phyloP scores from a whole-genome alignment of 257 asterid genomes.

The Nicotiana knightiana region DNA sequence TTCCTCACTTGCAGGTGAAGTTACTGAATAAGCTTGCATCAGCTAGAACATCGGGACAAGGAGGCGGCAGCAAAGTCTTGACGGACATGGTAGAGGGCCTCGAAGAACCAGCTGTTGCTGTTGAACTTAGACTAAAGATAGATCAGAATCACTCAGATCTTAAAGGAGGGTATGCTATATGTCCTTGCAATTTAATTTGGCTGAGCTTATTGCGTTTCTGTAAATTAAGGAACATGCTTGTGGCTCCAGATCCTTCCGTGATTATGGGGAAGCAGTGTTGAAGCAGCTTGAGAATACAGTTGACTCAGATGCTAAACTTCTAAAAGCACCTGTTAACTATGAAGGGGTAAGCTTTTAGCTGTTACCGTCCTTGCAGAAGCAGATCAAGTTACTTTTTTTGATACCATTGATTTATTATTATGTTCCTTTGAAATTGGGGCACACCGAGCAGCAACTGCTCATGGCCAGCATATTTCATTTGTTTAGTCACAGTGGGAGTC shows the following conservation, averaged over 20 bases:
- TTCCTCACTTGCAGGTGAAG: slow-evolving; percentile 56
- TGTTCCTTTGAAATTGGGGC: neutral
- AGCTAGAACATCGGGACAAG: slow-evolving; percentile 82
- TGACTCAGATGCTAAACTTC: slow-evolving; percentile 60
- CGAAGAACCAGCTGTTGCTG: slow-evolving; percentile 72
- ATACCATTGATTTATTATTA: neutral
- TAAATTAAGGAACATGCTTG: neutral
- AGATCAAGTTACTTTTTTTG: neutral
- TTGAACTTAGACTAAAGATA: slow-evolving; percentile 82
- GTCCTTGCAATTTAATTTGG: slow-evolving; percentile 1
- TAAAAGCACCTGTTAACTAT: slow-evolving; percentile 84
- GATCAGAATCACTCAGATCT: slow-evolving; percentile 82
- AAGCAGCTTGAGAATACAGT: slow-evolving; percentile 48
- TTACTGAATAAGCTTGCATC: slow-evolving; percentile 93
- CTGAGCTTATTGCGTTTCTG: slow-evolving; percentile 2
- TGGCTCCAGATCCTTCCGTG: slow-evolving; percentile 69
- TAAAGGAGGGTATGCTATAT: slow-evolving; percentile 70
- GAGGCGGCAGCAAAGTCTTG: slow-evolving; percentile 82
- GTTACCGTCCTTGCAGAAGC: neutral
- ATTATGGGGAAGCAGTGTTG: slow-evolving; percentile 92
- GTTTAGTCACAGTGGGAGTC: neutral
- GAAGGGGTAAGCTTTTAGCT: slow-evolving; percentile 71
- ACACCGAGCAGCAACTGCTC: neutral
- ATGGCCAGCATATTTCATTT: slow-evolving; percentile 5
- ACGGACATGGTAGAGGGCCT: slow-evolving; percentile 93